Evolutionary conservation across 2,329 filamentous ascomycete species (phyloP), one percentile per base, ranked within the genome.

Genomic region (Penicillium occitanis): DNA sequence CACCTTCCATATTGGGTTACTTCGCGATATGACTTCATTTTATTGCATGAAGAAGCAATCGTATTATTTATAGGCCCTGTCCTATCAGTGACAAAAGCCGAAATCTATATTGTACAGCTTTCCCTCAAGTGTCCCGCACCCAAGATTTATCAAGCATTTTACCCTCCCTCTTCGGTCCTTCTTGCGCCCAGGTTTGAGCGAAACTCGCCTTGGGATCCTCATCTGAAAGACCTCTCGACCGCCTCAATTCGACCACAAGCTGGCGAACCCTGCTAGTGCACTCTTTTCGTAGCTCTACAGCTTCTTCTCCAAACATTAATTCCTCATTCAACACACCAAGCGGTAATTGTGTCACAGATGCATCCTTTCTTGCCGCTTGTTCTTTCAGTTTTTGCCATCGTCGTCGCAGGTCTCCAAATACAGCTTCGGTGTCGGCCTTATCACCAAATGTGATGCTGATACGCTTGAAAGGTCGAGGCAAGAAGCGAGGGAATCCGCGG

Each of bases 381-480:
- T 88, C 85, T 73, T 81, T 77, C 62, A 97, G 79, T 65, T 84
- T 83, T 72, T 86, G 86, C 95, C 95, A 99, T 63, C 86, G 84
- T 37, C 81, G 80, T 66, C 94, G 85, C 74, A 96, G 80, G 67
- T 92, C 91, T 3, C 91, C 92, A 81, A 97, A 97, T 0, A 89
- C 83, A 19, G 81, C 82, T 66, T 95, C 91, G 0, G 85, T 84
- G 73, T 96, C 89, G 0, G 96, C 83, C 17, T 86, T 86, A 66
- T 94, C 88, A 25, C 95, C 95, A 76, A 97, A 93, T 1, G 88
- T 89, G 61, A 97, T 83, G 58, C 83, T 86, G 61, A 97, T 83
- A 6, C 84, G 85, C 70, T 91, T 90, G 61, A 90, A 88, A 11
- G 88, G 79, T 2, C 94, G 86, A 0, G 95, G 95, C 14, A 96